phyloP scores from a whole-genome alignment of 2,329 filamentous ascomycete species.

The Neospermospora avenae region DNA sequence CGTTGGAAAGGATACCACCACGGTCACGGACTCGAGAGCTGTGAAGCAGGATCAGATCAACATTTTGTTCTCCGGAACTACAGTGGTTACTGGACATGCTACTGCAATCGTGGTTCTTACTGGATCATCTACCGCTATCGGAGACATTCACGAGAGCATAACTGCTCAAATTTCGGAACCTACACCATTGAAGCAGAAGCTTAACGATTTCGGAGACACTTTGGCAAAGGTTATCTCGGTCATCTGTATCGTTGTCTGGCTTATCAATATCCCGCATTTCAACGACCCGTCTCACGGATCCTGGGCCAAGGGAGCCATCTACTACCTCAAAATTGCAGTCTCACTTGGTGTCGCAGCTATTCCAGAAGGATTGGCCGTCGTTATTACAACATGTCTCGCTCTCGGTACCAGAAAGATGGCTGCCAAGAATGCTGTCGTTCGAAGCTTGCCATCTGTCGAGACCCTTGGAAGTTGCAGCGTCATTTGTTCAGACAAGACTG shows the following conservation, averaged over 20 bases:
- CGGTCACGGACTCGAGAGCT: constrained; percentile 73
- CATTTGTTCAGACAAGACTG: constrained; percentile 99
- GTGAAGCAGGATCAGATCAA: constrained; percentile 98
- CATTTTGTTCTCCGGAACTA: constrained; percentile 97
- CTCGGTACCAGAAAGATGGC: constrained; percentile 98
- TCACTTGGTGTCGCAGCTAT: constrained; percentile 97
- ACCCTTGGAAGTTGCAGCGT: constrained; percentile 98
- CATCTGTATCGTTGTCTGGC: constrained; percentile 94
- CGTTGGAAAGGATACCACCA: constrained; percentile 74
- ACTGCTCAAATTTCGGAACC: constrained; percentile 96
- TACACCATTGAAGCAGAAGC: constrained; percentile 95
- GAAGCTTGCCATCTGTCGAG: constrained; percentile 94
- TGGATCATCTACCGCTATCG: constrained; percentile 87
- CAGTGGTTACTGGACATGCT: constrained; percentile 90
- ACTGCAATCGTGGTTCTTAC: constrained; percentile 89
- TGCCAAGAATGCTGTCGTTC: constrained; percentile 94
- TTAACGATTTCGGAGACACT: constrained; percentile 95
- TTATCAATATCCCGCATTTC: constrained; percentile 98
- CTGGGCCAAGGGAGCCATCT: constrained; percentile 96
- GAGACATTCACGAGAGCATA: constrained; percentile 98
- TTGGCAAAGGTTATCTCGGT: constrained; percentile 97
- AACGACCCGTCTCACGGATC: constrained; percentile 88
- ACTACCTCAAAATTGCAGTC: constrained; percentile 99
- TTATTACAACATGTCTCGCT: constrained; percentile 97
- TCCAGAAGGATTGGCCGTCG: constrained; percentile 93